Evolutionary conservation across 352 stramenopile species (phyloP).

Genomic region (Pythium aquatile): DNA sequence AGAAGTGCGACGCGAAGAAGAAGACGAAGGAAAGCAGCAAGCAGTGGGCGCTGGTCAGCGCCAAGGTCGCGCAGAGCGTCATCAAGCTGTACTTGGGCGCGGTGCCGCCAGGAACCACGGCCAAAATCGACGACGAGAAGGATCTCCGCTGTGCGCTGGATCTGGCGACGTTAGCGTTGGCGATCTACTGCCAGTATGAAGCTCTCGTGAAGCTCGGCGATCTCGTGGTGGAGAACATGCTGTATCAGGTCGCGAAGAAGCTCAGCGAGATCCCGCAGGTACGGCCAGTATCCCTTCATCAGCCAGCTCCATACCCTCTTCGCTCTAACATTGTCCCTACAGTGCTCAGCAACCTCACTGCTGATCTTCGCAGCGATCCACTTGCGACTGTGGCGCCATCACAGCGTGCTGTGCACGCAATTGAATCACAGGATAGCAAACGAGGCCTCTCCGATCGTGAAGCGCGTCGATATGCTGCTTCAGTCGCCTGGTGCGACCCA

Average conservation of each 20-base stretch:
- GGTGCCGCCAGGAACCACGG: not conserved
- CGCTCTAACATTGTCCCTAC: not conserved
- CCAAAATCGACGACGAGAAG: constrained; percentile 8
- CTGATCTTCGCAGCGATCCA: constrained; percentile 50
- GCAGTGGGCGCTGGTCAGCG: constrained; percentile 41
- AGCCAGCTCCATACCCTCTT: not conserved
- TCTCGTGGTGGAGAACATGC: constrained; percentile 71
- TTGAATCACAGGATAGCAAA: constrained; percentile 2
- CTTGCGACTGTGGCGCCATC: constrained; percentile 47
- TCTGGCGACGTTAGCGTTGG: constrained; percentile 51
- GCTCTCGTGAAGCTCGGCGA: constrained; percentile 46
- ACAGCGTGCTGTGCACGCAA: constrained; percentile 28
- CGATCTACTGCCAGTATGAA: constrained; percentile 46
- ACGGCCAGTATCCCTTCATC: constrained; percentile 2
- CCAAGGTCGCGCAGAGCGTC: constrained; percentile 59
- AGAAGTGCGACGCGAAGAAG: constrained; percentile 6
- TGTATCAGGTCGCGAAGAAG: constrained; percentile 82
- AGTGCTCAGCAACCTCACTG: constrained; percentile 22
- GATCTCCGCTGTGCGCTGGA: constrained; percentile 45
- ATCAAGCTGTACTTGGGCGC: constrained; percentile 53
- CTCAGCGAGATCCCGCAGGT: constrained; percentile 53
- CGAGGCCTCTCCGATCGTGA: constrained; percentile 7
- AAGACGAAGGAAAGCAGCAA: constrained; percentile 15
- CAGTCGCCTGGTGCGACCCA: not conserved
- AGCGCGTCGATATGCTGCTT: constrained; percentile 3